Evolutionary conservation across 2,329 filamentous ascomycete genomes (phyloP).

Genomic region (Sporothrix euskadiensis): DNA sequence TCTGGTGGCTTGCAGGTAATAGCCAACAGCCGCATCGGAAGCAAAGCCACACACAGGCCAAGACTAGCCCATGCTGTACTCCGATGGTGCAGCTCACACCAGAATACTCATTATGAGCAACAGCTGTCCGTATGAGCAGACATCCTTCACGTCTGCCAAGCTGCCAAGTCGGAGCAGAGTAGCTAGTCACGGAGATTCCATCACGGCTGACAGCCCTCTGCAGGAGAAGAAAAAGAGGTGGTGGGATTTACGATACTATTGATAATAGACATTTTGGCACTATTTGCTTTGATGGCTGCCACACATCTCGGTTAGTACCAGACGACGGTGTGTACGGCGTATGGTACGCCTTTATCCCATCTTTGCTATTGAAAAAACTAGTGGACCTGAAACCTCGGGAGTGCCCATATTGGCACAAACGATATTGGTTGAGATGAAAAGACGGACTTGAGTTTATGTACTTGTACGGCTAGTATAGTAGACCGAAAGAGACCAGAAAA

Average conservation of each 20-base stretch:
- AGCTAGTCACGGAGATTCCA: conserved; percentile 9
- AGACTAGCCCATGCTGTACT: neutral
- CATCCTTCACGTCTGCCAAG: neutral
- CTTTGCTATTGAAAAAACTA: too few relatives aligned
- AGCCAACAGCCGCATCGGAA: conserved; percentile 1
- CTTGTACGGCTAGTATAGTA: neutral
- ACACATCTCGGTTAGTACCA: neutral
- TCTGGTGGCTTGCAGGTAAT: neutral
- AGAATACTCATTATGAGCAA: neutral
- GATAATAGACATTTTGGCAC: neutral
- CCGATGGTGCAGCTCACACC: neutral
- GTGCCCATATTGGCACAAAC: neutral
- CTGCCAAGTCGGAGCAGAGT: neutral
- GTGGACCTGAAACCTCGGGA: neutral
- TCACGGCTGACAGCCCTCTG: neutral
- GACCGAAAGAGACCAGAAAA: neutral
- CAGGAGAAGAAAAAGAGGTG: neutral
- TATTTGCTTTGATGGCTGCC: neutral
- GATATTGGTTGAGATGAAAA: neutral
- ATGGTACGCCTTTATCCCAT: neutral
- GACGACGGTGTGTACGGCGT: neutral
- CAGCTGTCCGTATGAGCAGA: neutral
- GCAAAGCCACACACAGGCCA: conserved; percentile 5
- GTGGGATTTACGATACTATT: neutral
- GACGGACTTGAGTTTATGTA: neutral